A percentile compares a stretch with the other conserved stretches of the same genome.
Conservation (phyloP, 768 basidiomycete genomes). For the Scleroderma bovista region DNA sequence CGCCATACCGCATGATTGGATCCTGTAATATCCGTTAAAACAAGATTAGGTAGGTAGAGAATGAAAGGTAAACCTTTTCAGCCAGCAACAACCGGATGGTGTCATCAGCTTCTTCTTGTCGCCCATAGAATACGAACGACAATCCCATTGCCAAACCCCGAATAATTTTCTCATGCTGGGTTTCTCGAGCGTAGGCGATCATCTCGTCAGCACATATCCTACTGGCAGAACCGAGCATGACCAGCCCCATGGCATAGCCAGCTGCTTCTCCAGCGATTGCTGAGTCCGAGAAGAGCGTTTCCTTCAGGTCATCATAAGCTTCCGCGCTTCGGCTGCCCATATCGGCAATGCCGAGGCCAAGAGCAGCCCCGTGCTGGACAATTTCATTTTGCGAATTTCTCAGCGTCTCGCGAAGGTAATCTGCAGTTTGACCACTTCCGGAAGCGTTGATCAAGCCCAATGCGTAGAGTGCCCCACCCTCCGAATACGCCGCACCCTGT, state of each 20-base stretch:
- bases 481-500: slow-evolving; percentile 79
- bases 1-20: slow-evolving; percentile 94
- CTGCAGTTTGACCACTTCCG: slow-evolving; percentile 62
- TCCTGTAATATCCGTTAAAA: slow-evolving; percentile 49
- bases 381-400: slow-evolving; percentile 75
- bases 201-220: slow-evolving; percentile 83
- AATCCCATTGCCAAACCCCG: slow-evolving; percentile 90
- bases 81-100: slow-evolving; percentile 70
- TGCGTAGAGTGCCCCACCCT: slow-evolving; percentile 95
- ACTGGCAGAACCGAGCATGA: slow-evolving; percentile 94
- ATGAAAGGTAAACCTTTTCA: slow-evolving; percentile 67
- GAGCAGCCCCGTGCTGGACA: slow-evolving; percentile 94
- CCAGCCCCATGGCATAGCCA: slow-evolving; percentile 95
- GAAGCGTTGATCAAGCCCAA: slow-evolving; percentile 93
- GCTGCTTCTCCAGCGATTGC: slow-evolving; percentile 95
- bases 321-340: slow-evolving; percentile 90
- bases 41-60: neutral
- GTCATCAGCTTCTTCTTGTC: slow-evolving; percentile 88
- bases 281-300: slow-evolving; percentile 85
- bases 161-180: slow-evolving; percentile 99
- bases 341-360: slow-evolving; percentile 93
- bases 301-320: slow-evolving; percentile 89
- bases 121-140: slow-evolving; percentile 88
- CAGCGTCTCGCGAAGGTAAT: slow-evolving; percentile 76
- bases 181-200: slow-evolving; percentile 93